Evolutionary conservation across 495 filamentous ascomycete genomes (phyloP), one percentile per base, ranked within the genome.

Genomic region (Aspergillus sparsus): DNA sequence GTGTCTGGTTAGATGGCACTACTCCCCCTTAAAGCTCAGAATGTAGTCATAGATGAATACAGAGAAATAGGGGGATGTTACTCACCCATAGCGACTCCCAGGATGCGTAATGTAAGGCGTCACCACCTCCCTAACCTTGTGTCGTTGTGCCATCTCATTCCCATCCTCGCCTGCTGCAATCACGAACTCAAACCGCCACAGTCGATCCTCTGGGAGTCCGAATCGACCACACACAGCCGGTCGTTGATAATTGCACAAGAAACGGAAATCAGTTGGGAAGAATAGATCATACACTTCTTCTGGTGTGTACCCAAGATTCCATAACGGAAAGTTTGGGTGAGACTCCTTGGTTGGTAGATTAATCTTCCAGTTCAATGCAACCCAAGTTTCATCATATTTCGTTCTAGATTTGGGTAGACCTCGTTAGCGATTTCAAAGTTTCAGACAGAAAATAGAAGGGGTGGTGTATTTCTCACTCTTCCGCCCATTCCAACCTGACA

Each of bases 141-240:
- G 59, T 0, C 52, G 57, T 37, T 58, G 35, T 0, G 71, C 66
- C 72, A 74, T 75, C 13, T 67, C 57, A 18, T 58, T 49, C 6
- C 62, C 68, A 52, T 75, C 65, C 53, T 77, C 74, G 6, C 55
- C 65, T 2, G 57, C 34, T 3, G 11, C 31, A 42, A 77, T 61
- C 4, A 77, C 77, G 61, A 82, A 78, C 62, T 83, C 80, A 57
- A 81, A 79, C 41, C 81, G 65, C 80, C 79, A 82, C 3, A 81
- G 63, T 8, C 78, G 67, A 39, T 76, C 77, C 7, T 62, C 59
- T 2, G 65, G 45, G 0, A 69, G 76, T 0, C 81, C 80, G 57
- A 83, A 83, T 39, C 81, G 69, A 7, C 79, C 79, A 53, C 75
- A 74, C 0, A 80, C 80, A 10, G 78, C 66, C 5, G 81, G 72